Evolutionary conservation across 305 asterid genomes (phyloP), one percentile per base, ranked within the genome.

Genomic region (Euphrasia arctica): DNA sequence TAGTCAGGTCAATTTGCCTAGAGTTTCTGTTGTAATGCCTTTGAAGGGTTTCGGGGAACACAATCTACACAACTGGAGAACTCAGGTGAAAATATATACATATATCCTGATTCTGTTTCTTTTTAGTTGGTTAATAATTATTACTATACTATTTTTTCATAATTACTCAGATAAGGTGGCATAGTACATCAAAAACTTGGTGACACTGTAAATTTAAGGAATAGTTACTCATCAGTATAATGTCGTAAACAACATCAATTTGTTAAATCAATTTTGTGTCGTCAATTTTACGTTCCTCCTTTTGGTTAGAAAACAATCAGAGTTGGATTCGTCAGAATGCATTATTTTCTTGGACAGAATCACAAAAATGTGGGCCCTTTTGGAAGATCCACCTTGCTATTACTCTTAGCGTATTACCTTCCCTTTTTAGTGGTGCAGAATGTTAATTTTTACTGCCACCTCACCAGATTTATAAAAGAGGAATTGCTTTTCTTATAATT

Each of bases 1-100:
- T 68, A 82, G 81, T 57, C 96, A 88, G 76, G 77, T 70, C 78
- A 73, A 65, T 59, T 78, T 88, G 83, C 96, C 96, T 34, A 82
- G 68, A 65, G 91, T 88, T 65, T 60, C 96, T 52, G 86, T 88
- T 64, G 85, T 88, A 58, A 83, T 88, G 96, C 96, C 96, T 55
- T 71, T 88, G 65, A 88, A 88, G 78, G 96, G 96, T 14, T 88
- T 85, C 66, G 95, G 96, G 64, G 96, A 88, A 69, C 96, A 88
- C 80, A 88, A 88, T 79, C 83, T 88, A 42, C 95, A 85, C 73
- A 88, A 85, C 66, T 88, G 96, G 96, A 85, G 88, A 77, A 73
- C 79, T 63, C 96, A 88, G 96, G 96, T 83, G 61, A 76, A 59
- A 12, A 58, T 59, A 59, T 13, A 58, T 59, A 47, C 62, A 34